Evolutionary conservation across 495 filamentous ascomycete species (phyloP).

Genomic region (Astrothelium subdiscretum): DNA sequence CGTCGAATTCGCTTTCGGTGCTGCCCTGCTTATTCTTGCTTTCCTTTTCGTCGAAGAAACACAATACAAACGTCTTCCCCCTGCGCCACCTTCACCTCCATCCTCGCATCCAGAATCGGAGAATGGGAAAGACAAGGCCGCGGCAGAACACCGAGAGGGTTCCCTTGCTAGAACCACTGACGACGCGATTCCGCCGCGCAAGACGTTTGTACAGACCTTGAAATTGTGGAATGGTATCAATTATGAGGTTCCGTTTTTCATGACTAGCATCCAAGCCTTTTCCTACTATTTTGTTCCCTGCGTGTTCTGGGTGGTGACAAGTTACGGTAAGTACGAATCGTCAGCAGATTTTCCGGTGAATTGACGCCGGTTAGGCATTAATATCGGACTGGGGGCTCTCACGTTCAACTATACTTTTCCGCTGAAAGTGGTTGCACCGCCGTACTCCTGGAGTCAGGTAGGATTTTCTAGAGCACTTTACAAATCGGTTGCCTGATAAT

Average conservation of each 20-base stretch:
- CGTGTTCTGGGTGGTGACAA: conserved; percentile 14
- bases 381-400: conserved; percentile 19
- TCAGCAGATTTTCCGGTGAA: too few relatives aligned
- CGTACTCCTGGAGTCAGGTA: conserved; percentile 13
- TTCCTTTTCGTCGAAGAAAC: conserved; percentile 56
- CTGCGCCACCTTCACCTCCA: background rate
- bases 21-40: conserved; percentile 41
- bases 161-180: background rate
- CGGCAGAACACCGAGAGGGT: conserved; percentile 14
- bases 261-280: conserved; percentile 11
- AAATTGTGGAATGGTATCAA: conserved; percentile 19
- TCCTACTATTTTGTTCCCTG: conserved; percentile 12
- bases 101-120: conserved; percentile 9
- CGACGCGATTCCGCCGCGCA: conserved; percentile 14
- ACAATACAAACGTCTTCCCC: conserved; percentile 36
- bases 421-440: conserved; percentile 9
- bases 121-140: conserved; percentile 4
- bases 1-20: conserved; percentile 49
- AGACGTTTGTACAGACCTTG: conserved; percentile 16
- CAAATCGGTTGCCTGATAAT: background rate
- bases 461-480: too few relatives aligned
- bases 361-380: too few relatives aligned
- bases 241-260: conserved; percentile 12
- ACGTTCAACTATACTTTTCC: conserved; percentile 20
- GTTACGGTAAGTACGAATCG: too few relatives aligned